Conservation (phyloP, 805 yeast genomes). For the Candida broadrunensis region DNA sequence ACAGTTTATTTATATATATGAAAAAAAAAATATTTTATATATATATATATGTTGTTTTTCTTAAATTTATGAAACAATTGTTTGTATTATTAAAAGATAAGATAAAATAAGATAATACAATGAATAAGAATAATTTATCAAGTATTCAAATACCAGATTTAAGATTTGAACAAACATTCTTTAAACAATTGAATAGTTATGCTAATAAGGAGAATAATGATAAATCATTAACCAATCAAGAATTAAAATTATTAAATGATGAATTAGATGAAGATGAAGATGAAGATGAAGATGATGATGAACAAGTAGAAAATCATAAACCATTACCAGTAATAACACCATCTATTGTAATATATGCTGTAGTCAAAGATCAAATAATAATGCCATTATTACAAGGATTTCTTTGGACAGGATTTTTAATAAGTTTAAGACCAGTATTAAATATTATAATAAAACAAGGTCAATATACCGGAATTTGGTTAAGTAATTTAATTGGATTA, state of each 20-base stretch:
- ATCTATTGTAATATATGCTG: slow-evolving; percentile 43
- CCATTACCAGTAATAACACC: slow-evolving; percentile 43
- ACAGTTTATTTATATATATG: no score
- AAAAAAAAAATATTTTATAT: no score
- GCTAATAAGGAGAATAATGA: slow-evolving; percentile 13
- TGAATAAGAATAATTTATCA: neutral
- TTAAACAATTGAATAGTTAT: slow-evolving; percentile 26
- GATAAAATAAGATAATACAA: no score
- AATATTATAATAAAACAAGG: slow-evolving; percentile 20
- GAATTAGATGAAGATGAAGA: slow-evolving; percentile 12
- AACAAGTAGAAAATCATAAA: slow-evolving; percentile 4
- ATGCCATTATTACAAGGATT: slow-evolving; percentile 57
- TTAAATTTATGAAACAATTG: no score
- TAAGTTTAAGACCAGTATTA: slow-evolving; percentile 36
- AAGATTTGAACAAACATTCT: slow-evolving; percentile 63
- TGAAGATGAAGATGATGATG: slow-evolving; percentile 7
- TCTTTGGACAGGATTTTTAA: slow-evolving; percentile 39
- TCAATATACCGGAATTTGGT: slow-evolving; percentile 23
- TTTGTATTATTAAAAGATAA: no score
- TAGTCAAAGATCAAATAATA: slow-evolving; percentile 48
- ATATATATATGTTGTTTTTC: no score
- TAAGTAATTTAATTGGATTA: slow-evolving; percentile 18
- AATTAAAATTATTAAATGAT: slow-evolving; percentile 14
- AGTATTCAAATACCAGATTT: slow-evolving; percentile 52
- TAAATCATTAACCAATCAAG: slow-evolving; percentile 13